Evolutionary conservation across 176 grass and related monocot genomes (phyloP).

Genomic region (Carex parvula): DNA sequence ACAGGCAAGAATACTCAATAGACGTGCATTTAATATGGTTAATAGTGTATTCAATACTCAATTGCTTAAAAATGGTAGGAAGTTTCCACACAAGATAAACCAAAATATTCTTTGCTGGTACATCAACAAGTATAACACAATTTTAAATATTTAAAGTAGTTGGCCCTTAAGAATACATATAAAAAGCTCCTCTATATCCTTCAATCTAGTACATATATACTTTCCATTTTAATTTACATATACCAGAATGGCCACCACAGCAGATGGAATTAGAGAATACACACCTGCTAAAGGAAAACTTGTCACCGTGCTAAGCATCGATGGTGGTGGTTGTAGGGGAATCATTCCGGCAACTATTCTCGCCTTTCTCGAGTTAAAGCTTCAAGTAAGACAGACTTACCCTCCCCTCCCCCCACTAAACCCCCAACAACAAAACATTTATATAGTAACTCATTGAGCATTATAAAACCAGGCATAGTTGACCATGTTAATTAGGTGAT

Average conservation of each 20-base stretch:
- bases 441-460: neutral
- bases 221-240: neutral
- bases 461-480: neutral
- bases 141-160: neutral
- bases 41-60: no score
- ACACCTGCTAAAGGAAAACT: slow-evolving; percentile 41
- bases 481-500: neutral
- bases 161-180: no score
- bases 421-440: neutral
- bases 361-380: slow-evolving; percentile 49
- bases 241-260: slow-evolving; percentile 3
- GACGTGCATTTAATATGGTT: neutral
- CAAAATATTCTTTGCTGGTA: neutral
- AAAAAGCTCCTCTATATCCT: no score
- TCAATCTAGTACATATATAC: no score
- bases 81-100: no score
- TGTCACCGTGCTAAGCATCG: slow-evolving; percentile 64
- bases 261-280: neutral
- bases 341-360: slow-evolving; percentile 65
- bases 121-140: neutral
- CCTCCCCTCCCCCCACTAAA: neutral
- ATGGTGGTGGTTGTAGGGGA: slow-evolving; percentile 61
- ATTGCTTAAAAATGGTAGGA: no score
- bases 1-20: neutral
- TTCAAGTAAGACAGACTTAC: slow-evolving; percentile 42